A percentile compares a stretch with the other conserved stretches of the same genome.
phyloP scores from a whole-genome alignment of 2,329 filamentous ascomycete genomes.

The Daldinia sp. region DNA sequence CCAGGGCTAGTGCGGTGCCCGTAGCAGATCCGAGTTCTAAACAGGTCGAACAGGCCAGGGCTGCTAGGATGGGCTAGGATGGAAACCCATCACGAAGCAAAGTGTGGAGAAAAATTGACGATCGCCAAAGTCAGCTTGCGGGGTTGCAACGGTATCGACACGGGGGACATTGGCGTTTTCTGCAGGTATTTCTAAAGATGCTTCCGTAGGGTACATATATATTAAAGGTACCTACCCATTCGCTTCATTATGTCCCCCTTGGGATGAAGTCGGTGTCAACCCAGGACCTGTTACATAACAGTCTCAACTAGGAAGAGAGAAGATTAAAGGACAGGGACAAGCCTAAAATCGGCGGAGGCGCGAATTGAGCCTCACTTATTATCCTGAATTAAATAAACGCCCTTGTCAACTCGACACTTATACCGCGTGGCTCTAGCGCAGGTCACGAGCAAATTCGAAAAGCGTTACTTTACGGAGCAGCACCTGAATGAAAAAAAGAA shows the following conservation, averaged over 20 bases:
- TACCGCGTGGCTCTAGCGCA: conserved; percentile 10
- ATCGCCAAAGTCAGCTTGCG: conserved; percentile 36
- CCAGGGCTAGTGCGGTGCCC: conserved; percentile 24
- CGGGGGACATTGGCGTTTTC: conserved; percentile 23
- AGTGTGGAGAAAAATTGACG: conserved; percentile 37
- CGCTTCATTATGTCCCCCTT: conserved; percentile 22
- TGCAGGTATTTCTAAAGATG: conserved; percentile 7
- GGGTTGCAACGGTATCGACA: conserved; percentile 31
- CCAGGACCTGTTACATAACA: conserved; percentile 18
- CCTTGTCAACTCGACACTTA: conserved; percentile 12
- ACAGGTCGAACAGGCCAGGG: conserved; percentile 24
- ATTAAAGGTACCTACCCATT: conserved; percentile 27
- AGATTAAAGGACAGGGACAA: conserved; percentile 25
- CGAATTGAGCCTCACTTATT: conserved; percentile 42
- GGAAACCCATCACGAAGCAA: conserved; percentile 22
- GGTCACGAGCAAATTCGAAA: conserved; percentile 3
- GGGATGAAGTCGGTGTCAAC: background rate
- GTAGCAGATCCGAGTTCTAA: conserved; percentile 26
- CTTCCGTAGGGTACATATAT: conserved; percentile 12
- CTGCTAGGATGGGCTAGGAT: conserved; percentile 12
- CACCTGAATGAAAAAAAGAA: background rate
- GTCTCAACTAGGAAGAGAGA: conserved; percentile 27
- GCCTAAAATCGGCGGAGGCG: conserved; percentile 36
- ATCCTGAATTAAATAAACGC: conserved; percentile 40
- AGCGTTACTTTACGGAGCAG: background rate